phyloP scores from a whole-genome alignment of 2,329 filamentous ascomycete species.

The Ustulina deusta region DNA sequence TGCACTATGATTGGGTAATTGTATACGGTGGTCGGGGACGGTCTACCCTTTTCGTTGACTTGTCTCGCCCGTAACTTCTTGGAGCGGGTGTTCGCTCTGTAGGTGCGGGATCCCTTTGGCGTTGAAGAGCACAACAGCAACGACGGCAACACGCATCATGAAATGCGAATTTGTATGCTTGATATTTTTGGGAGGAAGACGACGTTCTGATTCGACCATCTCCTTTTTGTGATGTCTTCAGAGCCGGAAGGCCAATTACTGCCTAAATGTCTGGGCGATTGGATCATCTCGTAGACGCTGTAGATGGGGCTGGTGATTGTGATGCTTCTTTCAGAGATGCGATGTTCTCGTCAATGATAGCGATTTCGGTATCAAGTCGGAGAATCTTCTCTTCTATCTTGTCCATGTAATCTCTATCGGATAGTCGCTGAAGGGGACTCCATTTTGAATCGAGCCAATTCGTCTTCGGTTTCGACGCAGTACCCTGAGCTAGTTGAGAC shows the following conservation, averaged over 20 bases:
- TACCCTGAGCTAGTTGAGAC: conserved; percentile 38
- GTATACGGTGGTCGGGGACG: not conserved
- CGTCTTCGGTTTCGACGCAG: conserved; percentile 40
- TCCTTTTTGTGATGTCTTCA: not conserved
- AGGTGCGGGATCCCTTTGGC: not conserved
- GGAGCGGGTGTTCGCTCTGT: conserved; percentile 1
- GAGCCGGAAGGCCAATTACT: not conserved
- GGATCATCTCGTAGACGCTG: conserved; percentile 28
- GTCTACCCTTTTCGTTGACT: not conserved
- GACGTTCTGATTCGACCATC: not conserved
- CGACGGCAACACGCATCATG: not conserved
- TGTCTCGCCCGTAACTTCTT: not conserved
- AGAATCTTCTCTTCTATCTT: conserved; percentile 79
- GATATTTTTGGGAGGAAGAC: not conserved
- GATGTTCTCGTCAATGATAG: conserved; percentile 82
- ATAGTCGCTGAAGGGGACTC: conserved; percentile 76
- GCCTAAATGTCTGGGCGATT: not conserved
- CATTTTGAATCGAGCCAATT: conserved; percentile 71
- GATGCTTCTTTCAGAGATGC: conserved; percentile 53
- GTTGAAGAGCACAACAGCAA: not conserved
- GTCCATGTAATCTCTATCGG: conserved; percentile 77
- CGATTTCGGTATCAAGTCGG: conserved; percentile 79
- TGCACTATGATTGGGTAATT: not conserved
- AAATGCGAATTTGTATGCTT: not conserved
- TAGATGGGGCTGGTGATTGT: conserved; percentile 17